Percentiles rank a stretch among this genome's conserved stretches.
phyloP scores from a whole-genome alignment of 139 green algal genomes.

The Nannochloris sp. region DNA sequence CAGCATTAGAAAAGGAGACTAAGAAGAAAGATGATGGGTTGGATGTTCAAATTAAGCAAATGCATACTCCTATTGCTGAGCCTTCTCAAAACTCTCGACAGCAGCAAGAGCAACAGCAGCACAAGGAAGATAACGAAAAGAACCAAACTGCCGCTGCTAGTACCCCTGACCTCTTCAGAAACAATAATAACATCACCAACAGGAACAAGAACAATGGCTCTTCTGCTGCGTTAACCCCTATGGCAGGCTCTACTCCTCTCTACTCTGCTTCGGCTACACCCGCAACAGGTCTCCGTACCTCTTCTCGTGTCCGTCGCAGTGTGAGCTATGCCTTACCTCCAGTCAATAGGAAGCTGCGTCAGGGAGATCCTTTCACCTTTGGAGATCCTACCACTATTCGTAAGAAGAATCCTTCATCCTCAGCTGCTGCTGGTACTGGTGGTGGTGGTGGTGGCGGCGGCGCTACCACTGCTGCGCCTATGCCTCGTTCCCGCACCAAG shows the following conservation, averaged over 20 bases:
- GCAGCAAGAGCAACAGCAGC: too few relatives aligned
- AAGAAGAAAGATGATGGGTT: too few relatives aligned
- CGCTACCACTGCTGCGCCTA: not conserved
- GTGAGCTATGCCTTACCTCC: conserved; percentile 18
- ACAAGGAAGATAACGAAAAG: not conserved
- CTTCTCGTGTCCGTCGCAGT: not conserved
- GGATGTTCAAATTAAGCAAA: too few relatives aligned
- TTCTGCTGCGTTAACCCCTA: not conserved
- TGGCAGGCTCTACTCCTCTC: not conserved
- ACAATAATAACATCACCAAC: not conserved
- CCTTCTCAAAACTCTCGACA: too few relatives aligned
- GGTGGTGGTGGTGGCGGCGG: not conserved
- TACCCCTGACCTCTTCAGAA: not conserved
- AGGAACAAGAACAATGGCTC: not conserved
- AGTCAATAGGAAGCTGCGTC: conserved; percentile 15
- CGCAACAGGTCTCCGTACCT: too few relatives aligned
- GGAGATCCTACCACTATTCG: not conserved
- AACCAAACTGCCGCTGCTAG: not conserved
- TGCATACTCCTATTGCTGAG: too few relatives aligned
- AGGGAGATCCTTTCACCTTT: conserved; percentile 16
- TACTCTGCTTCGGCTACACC: too few relatives aligned
- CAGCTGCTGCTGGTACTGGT: not conserved
- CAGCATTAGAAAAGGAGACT: too few relatives aligned
- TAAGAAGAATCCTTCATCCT: not conserved
- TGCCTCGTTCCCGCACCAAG: conserved; percentile 12